phyloP scores from a whole-genome alignment of 257 asterid species.

The Solanum neorickii region DNA sequence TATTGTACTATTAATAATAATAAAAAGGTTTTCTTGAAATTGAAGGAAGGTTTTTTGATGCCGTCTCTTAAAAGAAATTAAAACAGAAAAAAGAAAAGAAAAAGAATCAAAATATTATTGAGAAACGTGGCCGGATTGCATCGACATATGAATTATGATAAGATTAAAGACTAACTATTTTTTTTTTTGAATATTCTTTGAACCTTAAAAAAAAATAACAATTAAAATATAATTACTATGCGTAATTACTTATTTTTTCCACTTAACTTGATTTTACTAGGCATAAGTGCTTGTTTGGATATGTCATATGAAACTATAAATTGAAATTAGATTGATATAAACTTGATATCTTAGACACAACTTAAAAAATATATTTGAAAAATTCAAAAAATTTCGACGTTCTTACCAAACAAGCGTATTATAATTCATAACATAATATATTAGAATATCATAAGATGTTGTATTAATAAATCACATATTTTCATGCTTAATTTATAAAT shows the following conservation, averaged over 20 bases:
- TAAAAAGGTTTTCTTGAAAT: conserved; percentile 27
- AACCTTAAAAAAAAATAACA: not conserved
- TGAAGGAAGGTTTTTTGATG: conserved; percentile 48
- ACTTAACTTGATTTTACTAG: too few relatives aligned
- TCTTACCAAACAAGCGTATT: too few relatives aligned
- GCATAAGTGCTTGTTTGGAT: not conserved
- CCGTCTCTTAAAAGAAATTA: conserved; percentile 12
- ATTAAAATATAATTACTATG: too few relatives aligned
- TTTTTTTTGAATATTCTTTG: too few relatives aligned
- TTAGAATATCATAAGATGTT: too few relatives aligned
- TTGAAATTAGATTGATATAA: too few relatives aligned
- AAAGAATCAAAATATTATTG: not conserved
- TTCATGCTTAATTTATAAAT: too few relatives aligned
- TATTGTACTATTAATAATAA: not conserved
- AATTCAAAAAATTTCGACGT: too few relatives aligned
- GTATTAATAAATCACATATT: not conserved
- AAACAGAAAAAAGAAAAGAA: not conserved
- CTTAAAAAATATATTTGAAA: too few relatives aligned
- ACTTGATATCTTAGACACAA: too few relatives aligned
- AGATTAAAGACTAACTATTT: not conserved
- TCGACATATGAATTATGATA: not conserved
- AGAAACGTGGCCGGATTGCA: not conserved
- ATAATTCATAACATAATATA: too few relatives aligned
- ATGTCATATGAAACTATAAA: not conserved
- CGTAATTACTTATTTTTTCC: not conserved